phyloP scores from a whole-genome alignment of 2,329 filamentous ascomycete species.

The Mollisia scopiformis region DNA sequence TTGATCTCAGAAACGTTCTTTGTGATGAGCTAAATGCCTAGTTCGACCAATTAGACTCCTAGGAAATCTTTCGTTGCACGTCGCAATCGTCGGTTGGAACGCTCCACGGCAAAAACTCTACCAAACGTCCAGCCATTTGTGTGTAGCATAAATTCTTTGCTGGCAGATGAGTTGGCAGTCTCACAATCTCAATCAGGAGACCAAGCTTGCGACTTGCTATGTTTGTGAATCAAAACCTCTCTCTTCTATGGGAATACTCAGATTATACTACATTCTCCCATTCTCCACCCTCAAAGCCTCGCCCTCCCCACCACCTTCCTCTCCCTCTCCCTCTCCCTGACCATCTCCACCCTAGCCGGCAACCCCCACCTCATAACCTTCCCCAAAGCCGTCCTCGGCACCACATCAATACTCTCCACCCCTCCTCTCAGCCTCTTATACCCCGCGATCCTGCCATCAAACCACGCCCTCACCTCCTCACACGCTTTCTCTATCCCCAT shows the following conservation, averaged over 20 bases:
- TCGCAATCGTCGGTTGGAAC: no score
- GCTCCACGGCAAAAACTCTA: no score
- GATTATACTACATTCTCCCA: no score
- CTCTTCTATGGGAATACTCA: not conserved
- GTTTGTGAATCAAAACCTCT: not conserved
- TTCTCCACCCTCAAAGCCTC: not conserved
- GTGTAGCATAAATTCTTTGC: no score
- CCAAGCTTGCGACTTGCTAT: no score
- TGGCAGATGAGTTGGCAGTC: no score
- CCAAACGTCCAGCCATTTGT: no score
- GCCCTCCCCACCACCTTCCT: not conserved
- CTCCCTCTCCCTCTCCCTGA: not conserved
- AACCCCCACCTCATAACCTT: constrained; percentile 46
- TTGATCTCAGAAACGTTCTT: no score
- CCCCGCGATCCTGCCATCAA: constrained; percentile 42
- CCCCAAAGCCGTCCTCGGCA: constrained; percentile 49
- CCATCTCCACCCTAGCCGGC: not conserved
- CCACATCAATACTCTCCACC: constrained; percentile 48
- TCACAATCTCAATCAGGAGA: not conserved
- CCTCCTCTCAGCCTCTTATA: constrained; percentile 56
- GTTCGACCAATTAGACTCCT: no score
- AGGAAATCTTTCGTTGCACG: no score
- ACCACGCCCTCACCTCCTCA: constrained; percentile 31
- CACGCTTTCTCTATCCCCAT: not conserved
- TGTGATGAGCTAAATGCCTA: no score